Conservation (phyloP, 2,329 filamentous ascomycete species). For the Xylariaceae sp. region DNA sequence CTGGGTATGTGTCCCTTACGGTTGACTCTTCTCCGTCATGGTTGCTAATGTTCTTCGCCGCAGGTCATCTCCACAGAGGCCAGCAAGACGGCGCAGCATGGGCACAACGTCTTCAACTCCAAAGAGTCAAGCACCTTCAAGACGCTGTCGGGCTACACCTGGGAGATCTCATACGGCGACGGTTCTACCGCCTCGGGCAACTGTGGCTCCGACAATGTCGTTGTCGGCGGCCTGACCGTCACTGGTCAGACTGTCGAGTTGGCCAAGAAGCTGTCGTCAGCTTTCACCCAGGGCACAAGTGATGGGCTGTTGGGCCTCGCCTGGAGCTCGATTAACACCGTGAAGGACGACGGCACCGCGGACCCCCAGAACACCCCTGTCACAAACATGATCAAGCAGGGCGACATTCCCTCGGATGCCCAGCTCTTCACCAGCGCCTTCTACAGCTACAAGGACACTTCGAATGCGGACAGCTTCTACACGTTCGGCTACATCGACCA, state of each 20-base stretch:
- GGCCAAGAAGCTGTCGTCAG: constrained; percentile 48
- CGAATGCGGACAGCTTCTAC: constrained; percentile 51
- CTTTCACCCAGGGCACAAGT: constrained; percentile 48
- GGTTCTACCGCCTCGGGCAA: constrained; percentile 57
- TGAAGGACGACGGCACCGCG: constrained; percentile 33
- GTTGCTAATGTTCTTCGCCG: background rate
- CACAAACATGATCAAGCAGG: constrained; percentile 57
- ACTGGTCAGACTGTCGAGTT: constrained; percentile 58
- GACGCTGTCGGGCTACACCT: constrained; percentile 38
- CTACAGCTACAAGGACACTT: constrained; percentile 46
- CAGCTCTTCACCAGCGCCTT: constrained; percentile 60
- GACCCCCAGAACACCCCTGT: constrained; percentile 53
- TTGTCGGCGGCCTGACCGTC: constrained; percentile 53
- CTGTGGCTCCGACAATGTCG: constrained; percentile 56
- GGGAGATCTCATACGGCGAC: constrained; percentile 64
- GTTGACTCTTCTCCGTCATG: constrained; percentile 9
- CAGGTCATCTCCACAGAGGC: constrained; percentile 50
- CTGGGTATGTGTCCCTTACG: too few relatives aligned
- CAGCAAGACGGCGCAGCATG: constrained; percentile 26
- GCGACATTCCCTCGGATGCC: constrained; percentile 36
- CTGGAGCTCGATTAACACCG: constrained; percentile 57
- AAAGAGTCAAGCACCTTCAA: constrained; percentile 55
- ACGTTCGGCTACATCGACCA: constrained; percentile 67
- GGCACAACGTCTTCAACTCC: constrained; percentile 52
- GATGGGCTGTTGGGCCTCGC: constrained; percentile 63